These are phyloP conservation scores for Elaeis guineensis DNA, from an alignment of 176 grass and related monocot genomes.

Conservation along the genomic window DNA sequence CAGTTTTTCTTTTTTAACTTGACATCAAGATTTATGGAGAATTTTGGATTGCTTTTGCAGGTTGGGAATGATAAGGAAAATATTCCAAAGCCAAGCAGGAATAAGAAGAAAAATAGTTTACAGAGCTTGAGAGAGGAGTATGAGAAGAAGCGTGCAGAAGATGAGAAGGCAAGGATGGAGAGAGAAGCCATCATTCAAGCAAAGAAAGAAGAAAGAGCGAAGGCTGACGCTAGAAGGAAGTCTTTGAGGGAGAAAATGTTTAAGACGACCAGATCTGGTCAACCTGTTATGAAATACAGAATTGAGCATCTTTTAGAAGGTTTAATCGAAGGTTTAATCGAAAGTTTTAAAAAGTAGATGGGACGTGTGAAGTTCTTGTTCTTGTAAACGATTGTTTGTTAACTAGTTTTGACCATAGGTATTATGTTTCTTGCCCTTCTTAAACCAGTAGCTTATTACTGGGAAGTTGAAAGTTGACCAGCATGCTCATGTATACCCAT, in stretches of 20 bases:
- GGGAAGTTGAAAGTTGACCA: no score
- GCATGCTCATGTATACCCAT: no score
- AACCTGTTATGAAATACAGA: conserved; percentile 81
- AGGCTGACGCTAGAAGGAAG: conserved; percentile 49
- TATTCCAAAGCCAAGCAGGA: conserved; percentile 21
- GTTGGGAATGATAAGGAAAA: conserved; percentile 17
- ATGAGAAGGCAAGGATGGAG: conserved; percentile 64
- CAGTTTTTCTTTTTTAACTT: no score
- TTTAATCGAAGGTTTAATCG: no score
- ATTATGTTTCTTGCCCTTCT: no score
- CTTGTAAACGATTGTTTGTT: background rate
- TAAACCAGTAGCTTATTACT: no score
- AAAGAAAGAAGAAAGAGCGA: conserved; percentile 44
- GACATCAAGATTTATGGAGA: no score
- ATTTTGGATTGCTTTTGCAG: background rate
- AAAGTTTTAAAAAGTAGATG: conserved; percentile 38
- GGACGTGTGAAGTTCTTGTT: background rate
- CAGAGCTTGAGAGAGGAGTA: conserved; percentile 68
- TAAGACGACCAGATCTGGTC: conserved; percentile 80
- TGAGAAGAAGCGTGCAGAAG: conserved; percentile 58
- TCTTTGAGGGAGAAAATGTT: conserved; percentile 73
- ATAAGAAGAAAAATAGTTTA: conserved; percentile 34
- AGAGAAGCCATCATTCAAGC: conserved; percentile 41
- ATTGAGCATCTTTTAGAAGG: conserved; percentile 78
- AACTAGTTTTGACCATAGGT: no score